Evolutionary conservation across 169 alveolate species (phyloP).

Genomic region (Plasmodium berghei): DNA sequence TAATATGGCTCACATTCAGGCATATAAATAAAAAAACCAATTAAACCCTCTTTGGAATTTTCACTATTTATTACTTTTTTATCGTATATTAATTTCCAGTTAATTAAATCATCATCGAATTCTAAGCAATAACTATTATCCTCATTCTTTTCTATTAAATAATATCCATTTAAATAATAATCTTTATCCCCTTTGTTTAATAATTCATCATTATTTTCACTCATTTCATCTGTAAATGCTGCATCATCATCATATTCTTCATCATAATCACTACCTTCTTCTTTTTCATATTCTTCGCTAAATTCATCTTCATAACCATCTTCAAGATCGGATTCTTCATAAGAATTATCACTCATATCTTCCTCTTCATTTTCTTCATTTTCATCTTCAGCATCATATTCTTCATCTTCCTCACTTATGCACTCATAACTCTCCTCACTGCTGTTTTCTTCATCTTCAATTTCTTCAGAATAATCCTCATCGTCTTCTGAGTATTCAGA

Average conservation of each 20-base stretch:
- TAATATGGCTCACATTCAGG: slow-evolving; percentile 68
- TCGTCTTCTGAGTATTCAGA: slow-evolving; percentile 1
- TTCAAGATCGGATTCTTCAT: background rate
- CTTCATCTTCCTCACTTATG: slow-evolving; percentile 5
- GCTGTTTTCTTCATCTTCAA: background rate
- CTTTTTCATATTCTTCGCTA: slow-evolving; percentile 30
- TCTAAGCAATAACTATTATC: slow-evolving; percentile 24
- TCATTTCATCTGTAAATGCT: slow-evolving; percentile 13
- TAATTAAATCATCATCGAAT: slow-evolving; percentile 56
- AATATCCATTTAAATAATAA: slow-evolving; percentile 39
- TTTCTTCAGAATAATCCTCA: slow-evolving; percentile 3
- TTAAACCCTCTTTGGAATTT: slow-evolving; percentile 66
- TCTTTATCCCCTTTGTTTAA: slow-evolving; percentile 16
- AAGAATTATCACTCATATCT: slow-evolving; percentile 1
- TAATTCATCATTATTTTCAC: slow-evolving; percentile 32
- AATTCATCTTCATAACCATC: slow-evolving; percentile 10
- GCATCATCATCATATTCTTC: slow-evolving; percentile 19
- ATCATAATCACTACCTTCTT: slow-evolving; percentile 1
- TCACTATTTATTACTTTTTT: slow-evolving; percentile 41
- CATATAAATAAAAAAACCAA: slow-evolving; percentile 69
- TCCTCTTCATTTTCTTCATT: slow-evolving; percentile 34
- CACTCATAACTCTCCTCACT: background rate
- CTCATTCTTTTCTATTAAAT: slow-evolving; percentile 67
- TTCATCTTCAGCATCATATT: slow-evolving; percentile 19
- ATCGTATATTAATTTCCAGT: slow-evolving; percentile 69